Conservation (phyloP, 2,329 filamentous ascomycete species). For the Xylaria sp. region DNA sequence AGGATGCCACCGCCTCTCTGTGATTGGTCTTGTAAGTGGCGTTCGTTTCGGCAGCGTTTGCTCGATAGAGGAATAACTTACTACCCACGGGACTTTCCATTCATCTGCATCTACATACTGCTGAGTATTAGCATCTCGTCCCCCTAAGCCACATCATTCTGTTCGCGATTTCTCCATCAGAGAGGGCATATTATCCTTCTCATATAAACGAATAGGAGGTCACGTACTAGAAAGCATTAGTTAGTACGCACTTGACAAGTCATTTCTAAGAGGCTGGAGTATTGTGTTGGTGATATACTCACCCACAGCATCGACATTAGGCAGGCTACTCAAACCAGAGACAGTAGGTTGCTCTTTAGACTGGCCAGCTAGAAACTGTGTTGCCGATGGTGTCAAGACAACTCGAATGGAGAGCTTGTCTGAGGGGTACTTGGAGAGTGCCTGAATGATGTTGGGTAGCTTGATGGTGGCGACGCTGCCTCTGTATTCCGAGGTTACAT, state of each 20-base stretch:
- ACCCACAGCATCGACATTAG: constrained; percentile 78
- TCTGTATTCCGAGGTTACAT: constrained; percentile 39
- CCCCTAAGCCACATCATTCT: background rate
- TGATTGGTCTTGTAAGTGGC: constrained; percentile 16
- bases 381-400: constrained; percentile 78
- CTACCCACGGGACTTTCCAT: constrained; percentile 80
- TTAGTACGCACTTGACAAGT: constrained; percentile 3
- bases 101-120: constrained; percentile 84
- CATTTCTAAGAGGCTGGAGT: background rate
- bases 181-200: background rate
- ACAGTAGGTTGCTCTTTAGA: constrained; percentile 80
- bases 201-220: background rate
- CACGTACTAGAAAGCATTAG: constrained; percentile 31
- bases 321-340: constrained; percentile 65
- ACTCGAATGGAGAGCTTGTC: constrained; percentile 79
- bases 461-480: constrained; percentile 91
- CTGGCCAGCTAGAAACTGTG: constrained; percentile 81
- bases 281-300: constrained; percentile 19
- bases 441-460: constrained; percentile 71
- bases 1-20: constrained; percentile 78
- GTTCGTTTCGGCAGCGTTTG: background rate
- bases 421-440: constrained; percentile 60
- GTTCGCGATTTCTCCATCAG: background rate
- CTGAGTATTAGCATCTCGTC: constrained; percentile 22
- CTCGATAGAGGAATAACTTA: constrained; percentile 17